These are phyloP conservation scores for Hippophae tibetana DNA, from an alignment of 306 rosid species.

Conservation along the genomic window DNA sequence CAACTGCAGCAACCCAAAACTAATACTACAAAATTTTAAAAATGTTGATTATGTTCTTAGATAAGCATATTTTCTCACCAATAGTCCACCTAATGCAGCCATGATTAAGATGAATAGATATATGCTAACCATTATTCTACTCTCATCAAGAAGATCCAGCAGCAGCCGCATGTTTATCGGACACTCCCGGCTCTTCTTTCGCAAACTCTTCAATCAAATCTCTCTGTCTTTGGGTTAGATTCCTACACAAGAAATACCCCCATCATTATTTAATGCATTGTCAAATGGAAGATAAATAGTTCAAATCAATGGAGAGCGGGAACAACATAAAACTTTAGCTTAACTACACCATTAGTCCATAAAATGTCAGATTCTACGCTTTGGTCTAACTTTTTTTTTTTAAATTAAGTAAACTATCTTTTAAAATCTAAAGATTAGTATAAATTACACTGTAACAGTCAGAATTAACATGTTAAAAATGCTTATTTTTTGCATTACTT, in stretches of 20 bases:
- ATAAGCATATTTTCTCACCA: neutral
- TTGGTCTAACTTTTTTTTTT: too few species aligned
- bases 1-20: too few species aligned
- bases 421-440: neutral
- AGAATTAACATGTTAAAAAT: too few species aligned
- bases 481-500: too few species aligned
- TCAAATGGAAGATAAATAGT: too few species aligned
- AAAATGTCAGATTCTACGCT: neutral
- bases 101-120: neutral
- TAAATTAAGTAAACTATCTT: too few species aligned
- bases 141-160: conserved; percentile 40
- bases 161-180: conserved; percentile 16
- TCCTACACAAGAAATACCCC: conserved; percentile 30
- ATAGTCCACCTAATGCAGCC: neutral
- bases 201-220: conserved; percentile 79
- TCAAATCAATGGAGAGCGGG: neutral
- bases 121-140: neutral
- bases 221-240: conserved; percentile 61
- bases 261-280: too few species aligned
- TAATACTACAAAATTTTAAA: too few species aligned
- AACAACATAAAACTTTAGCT: neutral
- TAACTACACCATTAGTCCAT: neutral
- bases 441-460: too few species aligned
- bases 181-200: conserved; percentile 38
- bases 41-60: too few species aligned